Evolutionary conservation across 495 filamentous ascomycete species (phyloP).

Genomic region (Hypoxylon fuscum): DNA sequence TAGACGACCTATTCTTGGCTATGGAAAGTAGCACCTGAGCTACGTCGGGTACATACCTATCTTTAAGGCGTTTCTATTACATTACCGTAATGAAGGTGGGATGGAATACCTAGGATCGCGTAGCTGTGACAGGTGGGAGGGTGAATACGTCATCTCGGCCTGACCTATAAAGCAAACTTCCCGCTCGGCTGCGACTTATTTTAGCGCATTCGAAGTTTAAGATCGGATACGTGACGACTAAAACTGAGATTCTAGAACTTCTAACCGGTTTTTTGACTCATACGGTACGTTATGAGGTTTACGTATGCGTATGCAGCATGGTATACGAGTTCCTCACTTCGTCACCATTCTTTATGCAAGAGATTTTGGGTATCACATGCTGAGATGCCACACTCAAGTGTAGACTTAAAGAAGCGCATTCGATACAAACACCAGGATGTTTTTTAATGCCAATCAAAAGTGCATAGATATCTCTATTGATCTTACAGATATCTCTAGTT

Average conservation of each 20-base stretch:
- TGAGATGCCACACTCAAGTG: neutral
- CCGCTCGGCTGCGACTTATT: constrained; percentile 5
- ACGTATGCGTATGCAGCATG: neutral
- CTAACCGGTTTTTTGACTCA: constrained; percentile 5
- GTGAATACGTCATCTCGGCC: constrained; percentile 35
- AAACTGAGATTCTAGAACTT: constrained; percentile 1
- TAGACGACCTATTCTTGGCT: constrained; percentile 9
- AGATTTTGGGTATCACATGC: neutral
- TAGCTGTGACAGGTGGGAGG: constrained; percentile 16
- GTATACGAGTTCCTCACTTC: constrained; percentile 1
- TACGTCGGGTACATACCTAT: constrained; percentile 1
- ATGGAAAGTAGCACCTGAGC: constrained; percentile 10
- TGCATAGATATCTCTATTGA: no score
- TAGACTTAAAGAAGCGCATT: no score
- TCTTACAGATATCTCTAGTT: no score
- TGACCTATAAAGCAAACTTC: constrained; percentile 26
- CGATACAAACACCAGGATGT: no score
- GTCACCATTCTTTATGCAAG: no score
- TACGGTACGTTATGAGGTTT: constrained; percentile 2
- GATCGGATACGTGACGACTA: constrained; percentile 2
- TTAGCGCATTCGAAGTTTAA: constrained; percentile 21
- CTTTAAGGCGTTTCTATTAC: constrained; percentile 16
- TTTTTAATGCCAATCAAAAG: no score
- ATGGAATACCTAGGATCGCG: neutral
- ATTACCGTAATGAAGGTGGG: constrained; percentile 21